Percentiles rank a stretch among this genome's conserved stretches.
Conservation (phyloP, 2,329 filamentous ascomycete species). For the Drechslerella coelobrocha region DNA sequence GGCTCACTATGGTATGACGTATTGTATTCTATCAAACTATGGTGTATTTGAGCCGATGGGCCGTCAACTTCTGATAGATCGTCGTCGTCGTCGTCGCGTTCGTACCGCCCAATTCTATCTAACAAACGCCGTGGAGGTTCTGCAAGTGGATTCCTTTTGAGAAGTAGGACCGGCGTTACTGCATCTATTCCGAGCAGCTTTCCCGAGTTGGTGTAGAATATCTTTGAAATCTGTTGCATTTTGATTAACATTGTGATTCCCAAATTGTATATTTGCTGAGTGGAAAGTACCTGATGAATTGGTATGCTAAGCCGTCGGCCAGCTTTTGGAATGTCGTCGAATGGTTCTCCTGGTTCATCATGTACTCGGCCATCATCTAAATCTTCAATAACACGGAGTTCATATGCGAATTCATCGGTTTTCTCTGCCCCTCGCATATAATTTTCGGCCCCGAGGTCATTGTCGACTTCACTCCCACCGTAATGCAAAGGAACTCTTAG, state of each 20-base stretch:
- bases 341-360: conserved; percentile 69
- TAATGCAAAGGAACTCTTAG: conserved; percentile 70
- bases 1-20: conserved; percentile 56
- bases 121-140: conserved; percentile 68
- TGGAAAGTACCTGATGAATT: conserved; percentile 64
- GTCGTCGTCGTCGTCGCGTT: conserved; percentile 55
- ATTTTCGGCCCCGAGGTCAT: conserved; percentile 57
- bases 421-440: conserved; percentile 65
- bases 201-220: conserved; percentile 91
- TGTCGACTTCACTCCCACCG: conserved; percentile 65
- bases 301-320: conserved; percentile 73
- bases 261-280: neutral
- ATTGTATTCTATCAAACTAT: conserved; percentile 56
- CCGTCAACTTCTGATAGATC: conserved; percentile 54
- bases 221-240: conserved; percentile 72
- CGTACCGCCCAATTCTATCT: conserved; percentile 58
- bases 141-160: conserved; percentile 74
- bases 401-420: conserved; percentile 75
- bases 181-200: conserved; percentile 85
- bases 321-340: conserved; percentile 68
- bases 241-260: neutral
- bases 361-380: conserved; percentile 75
- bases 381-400: conserved; percentile 82
- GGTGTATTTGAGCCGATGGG: conserved; percentile 57
- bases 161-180: conserved; percentile 73